Base-by-base conservation (phyloP, 1,284 basidiomycete genomes). In the Cystobasidium slooffiae region DNA sequence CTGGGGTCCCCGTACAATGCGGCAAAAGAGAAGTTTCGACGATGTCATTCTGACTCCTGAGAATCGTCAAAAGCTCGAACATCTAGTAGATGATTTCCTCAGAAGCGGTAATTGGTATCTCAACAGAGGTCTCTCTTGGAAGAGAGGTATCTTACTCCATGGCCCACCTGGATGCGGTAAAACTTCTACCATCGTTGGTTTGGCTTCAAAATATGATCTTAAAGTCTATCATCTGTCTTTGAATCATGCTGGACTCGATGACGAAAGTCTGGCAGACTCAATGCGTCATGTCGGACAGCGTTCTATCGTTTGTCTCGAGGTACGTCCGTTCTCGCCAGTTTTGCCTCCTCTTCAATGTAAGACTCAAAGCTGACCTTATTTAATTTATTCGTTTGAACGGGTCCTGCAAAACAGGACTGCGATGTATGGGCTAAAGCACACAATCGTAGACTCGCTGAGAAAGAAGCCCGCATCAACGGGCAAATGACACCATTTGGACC, bases 121-220 rank as follows among this genome's bases (percentile, higher is more conserved):
- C 1, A 86, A 87, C 14, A 86, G 90, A 72, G 90, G 91, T 89
- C 90, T 91, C 74, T 89, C 90, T 1, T 90, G 89, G 82, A 87
- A 89, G 24, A 84, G 89, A 10, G 58, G 68, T 69, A 82, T 84
- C 4, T 75, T 84, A 49, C 79, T 84, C 8, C 84, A 83, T 58
- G 83, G 83, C 0, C 83, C 83, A 0, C 83, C 83, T 2, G 78
- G 78, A 3, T 78, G 77, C 64, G 80, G 81, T 18, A 84, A 84
- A 77, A 84, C 83, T 16, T 66, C 64, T 7, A 66, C 64, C 16
- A 66, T 66, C 37, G 24, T 66, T 43, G 51, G 64, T n/a, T 41
- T 51, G 14, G 64, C 64, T 18, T 66, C 64, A n/a, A 52, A 51
- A 47, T 66, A 52, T 22, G n/a, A 66, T 44, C 14, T 66, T 22